Conservation (phyloP, 2,329 filamentous ascomycete species). For the Ophiostoma quercus region DNA sequence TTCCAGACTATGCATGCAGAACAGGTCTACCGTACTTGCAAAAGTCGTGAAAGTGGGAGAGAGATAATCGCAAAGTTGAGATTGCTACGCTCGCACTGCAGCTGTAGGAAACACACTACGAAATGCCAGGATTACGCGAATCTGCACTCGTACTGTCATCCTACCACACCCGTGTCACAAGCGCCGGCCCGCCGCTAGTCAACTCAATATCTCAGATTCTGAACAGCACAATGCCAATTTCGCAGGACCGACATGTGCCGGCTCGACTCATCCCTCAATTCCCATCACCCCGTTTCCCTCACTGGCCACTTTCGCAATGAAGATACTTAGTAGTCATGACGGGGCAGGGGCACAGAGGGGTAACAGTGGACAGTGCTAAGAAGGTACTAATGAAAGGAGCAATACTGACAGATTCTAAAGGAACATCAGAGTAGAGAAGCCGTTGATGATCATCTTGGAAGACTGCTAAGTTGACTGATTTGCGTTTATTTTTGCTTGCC, state of each 20-base stretch:
- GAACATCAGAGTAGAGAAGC: not conserved
- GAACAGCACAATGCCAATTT: not conserved
- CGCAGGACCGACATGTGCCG: not conserved
- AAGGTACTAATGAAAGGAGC: not conserved
- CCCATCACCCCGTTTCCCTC: not conserved
- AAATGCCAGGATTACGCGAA: not conserved
- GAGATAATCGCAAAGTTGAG: not conserved
- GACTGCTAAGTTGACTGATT: not conserved
- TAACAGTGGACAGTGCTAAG: not conserved
- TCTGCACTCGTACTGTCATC: not conserved
- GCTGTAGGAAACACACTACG: not conserved
- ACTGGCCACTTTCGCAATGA: too few species aligned
- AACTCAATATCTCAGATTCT: not conserved
- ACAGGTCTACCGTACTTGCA: not conserved
- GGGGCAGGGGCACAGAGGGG: not conserved
- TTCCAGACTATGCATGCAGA: not conserved
- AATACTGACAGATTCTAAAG: not conserved
- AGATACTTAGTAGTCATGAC: not conserved
- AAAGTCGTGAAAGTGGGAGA: not conserved
- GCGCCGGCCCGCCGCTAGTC: constrained; percentile 4
- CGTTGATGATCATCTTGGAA: not conserved
- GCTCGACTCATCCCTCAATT: not conserved
- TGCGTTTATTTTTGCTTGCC: not conserved
- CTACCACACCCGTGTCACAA: constrained; percentile 2
- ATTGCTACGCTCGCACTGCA: not conserved